Percentiles rank a stretch among this genome's conserved stretches.
These are phyloP conservation scores for Alternaria alternata DNA, from an alignment of 2,329 filamentous ascomycete species.

Conservation along the genomic window DNA sequence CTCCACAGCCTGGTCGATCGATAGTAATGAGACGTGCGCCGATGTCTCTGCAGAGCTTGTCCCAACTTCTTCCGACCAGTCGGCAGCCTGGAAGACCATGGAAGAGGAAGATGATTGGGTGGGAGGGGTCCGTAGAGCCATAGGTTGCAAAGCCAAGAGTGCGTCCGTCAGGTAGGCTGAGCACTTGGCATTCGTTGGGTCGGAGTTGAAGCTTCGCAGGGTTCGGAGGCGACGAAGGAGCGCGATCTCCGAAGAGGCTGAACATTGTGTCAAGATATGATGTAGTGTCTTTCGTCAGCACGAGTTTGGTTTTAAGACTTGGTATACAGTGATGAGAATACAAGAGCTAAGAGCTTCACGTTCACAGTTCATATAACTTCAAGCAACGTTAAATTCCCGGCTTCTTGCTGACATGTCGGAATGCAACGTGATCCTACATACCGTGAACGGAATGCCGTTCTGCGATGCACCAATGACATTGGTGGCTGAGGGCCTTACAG, in stretches of 20 bases:
- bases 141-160: conserved; percentile 53
- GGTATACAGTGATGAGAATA: not conserved
- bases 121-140: conserved; percentile 48
- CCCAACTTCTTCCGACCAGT: conserved; percentile 46
- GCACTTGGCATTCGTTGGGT: conserved; percentile 22
- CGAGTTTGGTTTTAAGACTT: not conserved
- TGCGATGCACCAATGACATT: not conserved
- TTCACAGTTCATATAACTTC: not conserved
- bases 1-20: conserved; percentile 55
- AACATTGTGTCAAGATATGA: conserved; percentile 14
- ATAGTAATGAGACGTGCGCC: conserved; percentile 51
- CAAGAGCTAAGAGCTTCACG: not conserved
- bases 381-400: not conserved
- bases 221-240: conserved; percentile 24
- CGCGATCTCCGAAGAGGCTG: conserved; percentile 10
- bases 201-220: conserved; percentile 24
- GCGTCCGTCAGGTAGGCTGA: conserved; percentile 46
- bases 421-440: not conserved
- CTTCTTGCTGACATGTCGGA: not conserved
- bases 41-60: conserved; percentile 38
- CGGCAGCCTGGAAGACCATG: conserved; percentile 55
- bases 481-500: not conserved
- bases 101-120: conserved; percentile 50
- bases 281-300: not conserved
- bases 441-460: not conserved